Conservation (phyloP, 345 rosid genomes). For the Limnanthes douglasii region DNA sequence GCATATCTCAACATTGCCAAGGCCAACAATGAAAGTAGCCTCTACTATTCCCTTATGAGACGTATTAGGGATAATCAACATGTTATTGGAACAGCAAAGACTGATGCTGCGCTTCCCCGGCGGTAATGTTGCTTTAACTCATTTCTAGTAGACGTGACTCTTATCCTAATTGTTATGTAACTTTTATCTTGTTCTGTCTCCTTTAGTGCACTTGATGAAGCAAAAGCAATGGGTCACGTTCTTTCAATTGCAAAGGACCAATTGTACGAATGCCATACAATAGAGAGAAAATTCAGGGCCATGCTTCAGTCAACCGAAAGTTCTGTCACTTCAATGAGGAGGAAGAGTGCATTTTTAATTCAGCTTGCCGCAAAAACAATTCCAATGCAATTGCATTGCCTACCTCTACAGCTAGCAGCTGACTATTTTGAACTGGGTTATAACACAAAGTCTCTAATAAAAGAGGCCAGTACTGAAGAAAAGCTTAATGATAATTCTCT, state of each 20-base stretch:
- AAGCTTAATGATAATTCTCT: constrained; percentile 68
- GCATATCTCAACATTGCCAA: constrained; percentile 86
- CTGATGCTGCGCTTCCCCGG: constrained; percentile 70
- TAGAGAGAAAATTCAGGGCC: constrained; percentile 65
- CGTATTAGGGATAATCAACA: constrained; percentile 40
- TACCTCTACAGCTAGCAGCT: constrained; percentile 72
- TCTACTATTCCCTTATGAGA: constrained; percentile 47
- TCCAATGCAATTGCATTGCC: constrained; percentile 83
- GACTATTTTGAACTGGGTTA: constrained; percentile 47
- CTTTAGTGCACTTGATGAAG: constrained; percentile 70
- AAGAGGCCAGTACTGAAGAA: constrained; percentile 18
- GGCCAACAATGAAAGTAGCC: constrained; percentile 38
- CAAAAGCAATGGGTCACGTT: constrained; percentile 79
- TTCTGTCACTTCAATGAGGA: constrained; percentile 43
- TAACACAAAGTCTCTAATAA: constrained; percentile 19
- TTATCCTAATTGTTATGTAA: neutral
- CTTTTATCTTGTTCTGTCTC: constrained; percentile 3
- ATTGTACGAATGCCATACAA: constrained; percentile 56
- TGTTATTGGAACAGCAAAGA: constrained; percentile 61
- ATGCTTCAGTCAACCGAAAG: constrained; percentile 78
- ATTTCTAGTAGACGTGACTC: too few relatives aligned
- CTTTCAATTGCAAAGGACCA: constrained; percentile 76
- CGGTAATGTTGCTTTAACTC: constrained; percentile 39
- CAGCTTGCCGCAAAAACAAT: constrained; percentile 95
- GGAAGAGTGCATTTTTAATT: constrained; percentile 79